Percentiles rank a stretch among this genome's conserved stretches.
phyloP scores from a whole-genome alignment of 78 protist genomes.

The Protostelium mycophagum region DNA sequence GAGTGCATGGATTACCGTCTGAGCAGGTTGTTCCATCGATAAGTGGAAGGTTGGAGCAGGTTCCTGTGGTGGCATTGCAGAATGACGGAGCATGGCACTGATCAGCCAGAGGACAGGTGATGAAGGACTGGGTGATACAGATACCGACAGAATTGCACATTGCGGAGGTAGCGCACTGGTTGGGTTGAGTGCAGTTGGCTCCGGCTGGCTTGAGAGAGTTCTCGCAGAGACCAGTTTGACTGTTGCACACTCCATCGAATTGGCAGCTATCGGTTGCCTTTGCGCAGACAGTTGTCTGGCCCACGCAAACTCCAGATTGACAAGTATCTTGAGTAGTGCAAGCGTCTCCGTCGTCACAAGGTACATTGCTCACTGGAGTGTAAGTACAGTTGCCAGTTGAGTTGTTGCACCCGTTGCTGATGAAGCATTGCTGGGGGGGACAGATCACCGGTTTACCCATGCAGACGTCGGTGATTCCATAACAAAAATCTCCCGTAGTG shows the following conservation, averaged over 20 bases:
- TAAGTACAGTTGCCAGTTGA: background rate
- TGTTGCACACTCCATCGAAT: background rate
- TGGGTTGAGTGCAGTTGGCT: background rate
- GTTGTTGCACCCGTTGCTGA: background rate
- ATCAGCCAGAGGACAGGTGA: background rate
- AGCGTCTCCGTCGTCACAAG: slow-evolving; percentile 13
- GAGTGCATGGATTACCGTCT: background rate
- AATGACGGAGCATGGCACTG: background rate
- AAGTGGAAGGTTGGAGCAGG: background rate
- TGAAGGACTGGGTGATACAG: background rate
- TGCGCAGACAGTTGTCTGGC: background rate
- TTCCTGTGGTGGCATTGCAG: background rate
- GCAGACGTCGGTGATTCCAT: background rate
- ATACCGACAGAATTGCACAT: background rate
- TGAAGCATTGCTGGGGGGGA: background rate
- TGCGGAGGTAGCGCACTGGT: background rate
- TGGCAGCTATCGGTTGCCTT: background rate
- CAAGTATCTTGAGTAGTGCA: slow-evolving; percentile 8
- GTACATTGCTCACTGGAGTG: background rate
- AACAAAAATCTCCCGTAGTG: background rate
- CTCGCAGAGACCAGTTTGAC: background rate
- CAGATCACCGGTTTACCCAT: background rate
- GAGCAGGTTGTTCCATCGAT: background rate
- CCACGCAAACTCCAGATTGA: background rate
- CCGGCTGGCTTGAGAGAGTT: background rate